Conservation (phyloP, 129 eudicot genomes). For the Tanacetum coccineum region DNA sequence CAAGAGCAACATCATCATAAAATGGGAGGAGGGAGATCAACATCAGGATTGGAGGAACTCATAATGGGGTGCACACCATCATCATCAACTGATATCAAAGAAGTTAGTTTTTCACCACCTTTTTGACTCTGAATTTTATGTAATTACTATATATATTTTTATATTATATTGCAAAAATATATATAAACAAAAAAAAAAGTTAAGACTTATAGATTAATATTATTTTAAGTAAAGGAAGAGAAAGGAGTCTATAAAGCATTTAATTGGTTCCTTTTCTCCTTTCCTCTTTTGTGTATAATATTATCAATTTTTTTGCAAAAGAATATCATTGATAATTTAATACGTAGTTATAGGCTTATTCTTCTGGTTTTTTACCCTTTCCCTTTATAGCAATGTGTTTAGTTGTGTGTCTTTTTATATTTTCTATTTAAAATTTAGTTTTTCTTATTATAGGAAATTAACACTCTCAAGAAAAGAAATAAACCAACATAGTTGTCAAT, state of each 20-base stretch:
- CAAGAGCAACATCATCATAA: conserved; percentile 79
- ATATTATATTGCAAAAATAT: not conserved
- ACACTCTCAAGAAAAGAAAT: conserved; percentile 1
- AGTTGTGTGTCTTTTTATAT: not conserved
- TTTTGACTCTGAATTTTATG: conserved; percentile 58
- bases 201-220: not conserved
- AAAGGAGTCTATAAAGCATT: conserved; percentile 20
- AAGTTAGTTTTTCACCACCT: conserved; percentile 52
- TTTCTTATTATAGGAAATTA: not conserved
- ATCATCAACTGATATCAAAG: conserved; percentile 57
- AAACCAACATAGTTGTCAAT: not conserved
- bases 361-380: conserved; percentile 21
- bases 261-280: conserved; percentile 17
- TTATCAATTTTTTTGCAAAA: too few relatives aligned
- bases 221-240: conserved; percentile 10
- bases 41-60: conserved; percentile 89
- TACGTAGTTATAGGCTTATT: too few relatives aligned
- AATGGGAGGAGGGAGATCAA: conserved; percentile 82
- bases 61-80: conserved; percentile 97
- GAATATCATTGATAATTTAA: too few relatives aligned
- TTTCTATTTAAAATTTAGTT: not conserved
- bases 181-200: not conserved
- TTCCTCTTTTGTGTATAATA: conserved; percentile 32
- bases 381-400: conserved; percentile 25
- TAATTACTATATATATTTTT: not conserved